Percentiles rank a stretch among this genome's conserved stretches.
Evolutionary conservation across 1,139 yeast genomes (phyloP).

Genomic region (Saccharomycopsis crataegensis): DNA sequence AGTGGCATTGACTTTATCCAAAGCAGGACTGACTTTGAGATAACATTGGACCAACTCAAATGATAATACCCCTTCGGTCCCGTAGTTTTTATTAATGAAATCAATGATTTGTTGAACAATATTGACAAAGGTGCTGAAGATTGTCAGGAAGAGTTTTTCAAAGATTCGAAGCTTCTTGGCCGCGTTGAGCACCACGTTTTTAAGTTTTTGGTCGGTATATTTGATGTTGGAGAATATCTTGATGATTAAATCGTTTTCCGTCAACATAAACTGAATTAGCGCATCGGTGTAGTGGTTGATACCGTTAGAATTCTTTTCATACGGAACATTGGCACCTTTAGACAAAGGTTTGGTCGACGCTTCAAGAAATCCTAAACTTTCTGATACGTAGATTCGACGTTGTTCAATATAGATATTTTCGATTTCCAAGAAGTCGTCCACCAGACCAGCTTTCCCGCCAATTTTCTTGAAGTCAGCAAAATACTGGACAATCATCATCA

Average conservation of each 20-base stretch:
- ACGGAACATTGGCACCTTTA: constrained; percentile 37
- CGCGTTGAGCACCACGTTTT: constrained; percentile 33
- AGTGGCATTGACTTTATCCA: constrained; percentile 17
- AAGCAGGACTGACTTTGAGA: constrained; percentile 11
- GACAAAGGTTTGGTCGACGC: constrained; percentile 40
- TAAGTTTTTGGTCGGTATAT: constrained; percentile 13
- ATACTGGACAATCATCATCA: constrained; percentile 17
- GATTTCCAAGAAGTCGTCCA: constrained; percentile 30
- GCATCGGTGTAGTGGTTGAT: constrained; percentile 49
- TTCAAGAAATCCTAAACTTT: constrained; percentile 36
- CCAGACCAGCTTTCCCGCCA: constrained; percentile 15
- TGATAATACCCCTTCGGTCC: constrained; percentile 35
- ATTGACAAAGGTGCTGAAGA: constrained; percentile 31
- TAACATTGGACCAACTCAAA: constrained; percentile 36
- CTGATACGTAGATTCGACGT: constrained; percentile 38
- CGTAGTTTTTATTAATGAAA: constrained; percentile 31
- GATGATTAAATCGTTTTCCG: constrained; percentile 30
- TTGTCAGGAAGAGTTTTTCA: constrained; percentile 33
- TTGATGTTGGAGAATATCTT: constrained; percentile 14
- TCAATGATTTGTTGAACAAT: constrained; percentile 31
- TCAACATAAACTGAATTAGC: constrained; percentile 40
- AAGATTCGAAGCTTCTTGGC: constrained; percentile 34
- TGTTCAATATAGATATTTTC: constrained; percentile 39
- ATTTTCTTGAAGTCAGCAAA: constrained; percentile 16
- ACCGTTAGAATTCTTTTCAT: constrained; percentile 59